Conservation (phyloP, 2,329 filamentous ascomycete genomes). For the Penicillium palitans region DNA sequence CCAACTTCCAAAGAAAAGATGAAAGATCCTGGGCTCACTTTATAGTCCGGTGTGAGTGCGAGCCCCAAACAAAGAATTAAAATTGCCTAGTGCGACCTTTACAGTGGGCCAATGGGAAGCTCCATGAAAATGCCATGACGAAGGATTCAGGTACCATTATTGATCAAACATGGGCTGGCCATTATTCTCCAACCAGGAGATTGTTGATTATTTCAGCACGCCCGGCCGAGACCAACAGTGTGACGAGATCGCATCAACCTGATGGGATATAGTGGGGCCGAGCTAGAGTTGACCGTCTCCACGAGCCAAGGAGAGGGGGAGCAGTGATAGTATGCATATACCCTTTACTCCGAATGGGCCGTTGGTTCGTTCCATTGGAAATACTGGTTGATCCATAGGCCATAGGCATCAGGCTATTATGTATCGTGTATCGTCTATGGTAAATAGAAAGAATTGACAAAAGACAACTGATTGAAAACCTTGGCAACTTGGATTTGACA, state of each 20-base stretch:
- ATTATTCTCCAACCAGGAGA: slow-evolving; percentile 13
- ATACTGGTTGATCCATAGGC: not conserved
- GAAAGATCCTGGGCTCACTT: slow-evolving; percentile 2
- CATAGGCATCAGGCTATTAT: not conserved
- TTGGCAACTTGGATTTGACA: not conserved
- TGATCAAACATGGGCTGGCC: slow-evolving; percentile 4
- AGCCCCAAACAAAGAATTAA: not conserved
- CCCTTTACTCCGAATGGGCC: not conserved
- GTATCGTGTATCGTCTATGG: no score
- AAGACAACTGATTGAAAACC: not conserved
- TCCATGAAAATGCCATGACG: not conserved
- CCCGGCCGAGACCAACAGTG: slow-evolving; percentile 11
- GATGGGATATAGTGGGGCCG: not conserved
- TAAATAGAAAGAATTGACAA: not conserved
- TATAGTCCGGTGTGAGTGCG: slow-evolving; percentile 7
- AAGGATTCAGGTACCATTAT: slow-evolving; percentile 1
- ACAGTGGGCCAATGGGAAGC: slow-evolving; percentile 9
- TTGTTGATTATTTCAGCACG: slow-evolving; percentile 19
- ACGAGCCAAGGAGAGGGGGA: not conserved
- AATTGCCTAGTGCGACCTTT: not conserved
- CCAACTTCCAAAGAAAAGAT: not conserved
- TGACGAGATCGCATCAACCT: slow-evolving; percentile 1
- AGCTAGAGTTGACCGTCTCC: not conserved
- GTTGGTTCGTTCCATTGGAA: not conserved
- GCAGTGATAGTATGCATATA: not conserved